Base-by-base conservation (phyloP, 805 yeast genomes). In the Pichia thaimueangensis region DNA sequence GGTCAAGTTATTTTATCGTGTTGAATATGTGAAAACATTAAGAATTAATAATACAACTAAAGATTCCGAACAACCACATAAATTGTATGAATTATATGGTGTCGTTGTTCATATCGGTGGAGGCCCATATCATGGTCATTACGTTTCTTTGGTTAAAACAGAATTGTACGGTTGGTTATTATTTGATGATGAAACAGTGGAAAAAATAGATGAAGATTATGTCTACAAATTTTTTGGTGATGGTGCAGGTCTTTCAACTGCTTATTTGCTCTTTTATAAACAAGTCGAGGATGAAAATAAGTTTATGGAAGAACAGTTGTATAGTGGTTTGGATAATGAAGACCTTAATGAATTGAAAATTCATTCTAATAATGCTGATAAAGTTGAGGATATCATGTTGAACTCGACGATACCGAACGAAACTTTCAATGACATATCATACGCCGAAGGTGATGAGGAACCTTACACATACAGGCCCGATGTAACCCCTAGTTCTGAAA, bases 101-200 rank as follows among this genome's bases (percentile, higher is more conserved):
- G 80, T 91, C 33, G 93, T 93, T 11, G 88, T 93, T 10, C 98
- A 93, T 58, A 80, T 93, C 51, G 98, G 98, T 6, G 95, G 96
- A 4, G 97, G 97, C 0, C 97, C 97, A 1, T 88, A 87, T 67
- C 96, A 89, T 63, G 98, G 98, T 0, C 98, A 93, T 59, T 93
- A 93, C 60, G 91, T 93, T 9, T 74, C 95, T 0, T 67, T 93
- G 5, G 82, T 93, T 46, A 87, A 87, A 57, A 82, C 88, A 5
- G 79, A 75, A 41, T 70, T 74, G 19, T 75, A 77, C 31, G 89
- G 96, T 0, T 93, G 98, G 98, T 65, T 93, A 24, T 64, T 93
- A 44, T 93, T 86, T 64, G 98, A 93, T 59, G 98, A 93, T 60
- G 97, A 93, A 60, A 80, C 93, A 5, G 96, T 91, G 2, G 97